Percentiles rank a stretch among this genome's conserved stretches.
phyloP scores from a whole-genome alignment of 2,329 filamentous ascomycete genomes.

The Myriosclerotinia duriaeana region DNA sequence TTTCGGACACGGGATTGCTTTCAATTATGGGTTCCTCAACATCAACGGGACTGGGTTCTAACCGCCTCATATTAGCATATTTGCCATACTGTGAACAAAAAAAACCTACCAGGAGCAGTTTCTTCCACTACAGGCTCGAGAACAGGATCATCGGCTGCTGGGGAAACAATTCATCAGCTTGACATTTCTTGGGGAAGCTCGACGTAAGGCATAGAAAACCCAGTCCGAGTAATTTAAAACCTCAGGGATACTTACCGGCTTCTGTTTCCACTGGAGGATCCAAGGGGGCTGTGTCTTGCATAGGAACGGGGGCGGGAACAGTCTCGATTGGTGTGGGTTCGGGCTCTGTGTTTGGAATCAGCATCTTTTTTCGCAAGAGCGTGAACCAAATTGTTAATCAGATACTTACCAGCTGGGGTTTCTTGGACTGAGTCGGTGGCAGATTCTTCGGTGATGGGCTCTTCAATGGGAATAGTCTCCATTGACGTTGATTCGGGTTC shows the following conservation, averaged over 20 bases:
- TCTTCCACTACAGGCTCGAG: constrained; percentile 1
- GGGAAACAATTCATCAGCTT: constrained; percentile 1
- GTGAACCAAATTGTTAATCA: background rate
- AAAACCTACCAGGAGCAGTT: background rate
- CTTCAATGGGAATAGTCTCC: background rate
- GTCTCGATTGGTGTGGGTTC: background rate
- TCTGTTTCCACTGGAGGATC: background rate
- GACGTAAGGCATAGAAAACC: background rate
- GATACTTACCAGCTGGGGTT: constrained; percentile 1
- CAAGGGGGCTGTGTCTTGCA: background rate
- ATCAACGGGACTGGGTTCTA: constrained; percentile 14
- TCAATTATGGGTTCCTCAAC: background rate
- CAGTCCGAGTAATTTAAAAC: constrained; percentile 7
- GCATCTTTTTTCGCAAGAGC: background rate
- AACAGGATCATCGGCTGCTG: background rate
- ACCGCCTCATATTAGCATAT: constrained; percentile 3
- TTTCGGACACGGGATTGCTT: background rate
- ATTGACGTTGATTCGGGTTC: background rate
- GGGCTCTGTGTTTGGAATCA: background rate
- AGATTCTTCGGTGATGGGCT: background rate
- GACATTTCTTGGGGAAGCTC: background rate
- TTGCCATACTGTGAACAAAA: background rate
- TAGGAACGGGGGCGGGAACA: background rate
- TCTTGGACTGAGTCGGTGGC: background rate
- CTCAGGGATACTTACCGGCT: constrained; percentile 9